Base-by-base conservation (phyloP, 805 yeast species). In the Maudiozyma barnettii region DNA sequence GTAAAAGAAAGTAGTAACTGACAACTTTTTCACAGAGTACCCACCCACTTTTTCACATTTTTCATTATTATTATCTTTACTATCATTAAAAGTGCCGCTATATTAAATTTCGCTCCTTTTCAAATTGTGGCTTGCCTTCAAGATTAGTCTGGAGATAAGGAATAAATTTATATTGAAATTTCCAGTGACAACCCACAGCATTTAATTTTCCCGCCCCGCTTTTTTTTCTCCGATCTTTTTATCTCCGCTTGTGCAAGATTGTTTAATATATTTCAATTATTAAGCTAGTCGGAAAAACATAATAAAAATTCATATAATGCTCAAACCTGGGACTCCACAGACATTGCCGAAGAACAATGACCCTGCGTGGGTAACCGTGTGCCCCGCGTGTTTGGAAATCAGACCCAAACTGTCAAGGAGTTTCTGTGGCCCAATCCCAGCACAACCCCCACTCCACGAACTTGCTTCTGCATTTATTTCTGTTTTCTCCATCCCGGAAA, bases 381-480 rank as follows among this genome's bases (percentile, higher is more conserved):
- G 41, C 41, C 41, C 41, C 41, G 41, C 41, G 41, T 13, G 10
- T 10, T 23, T n/a, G 5, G 30, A 23, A 22, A 37, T 20, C n/a
- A 16, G 22, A 37, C 20, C 14, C 23, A 19, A 9, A 9, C 14
- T 13, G 20, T 37, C 14, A 16, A 21, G 40, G n/a, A 18, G 22
- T 21, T 13, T 37, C 40, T 37, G 20, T 13, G 23, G 12, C 20
- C 22, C 2, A 13, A 21, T 21, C 30, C n/a, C 18, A 16, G 30
- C 41, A 21, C n/a, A 14, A 21, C 41, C 41, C 41, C 29, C 30
- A 39, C 41, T 22, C 41, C 41, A 39, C 30, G 14, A 39, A 20
- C 29, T 22, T 39, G 41, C 41, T 39, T 39, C 29, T 39, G 41
- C 41, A 39, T 39, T n/a, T n/a, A 26, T 39, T 23, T 39, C 31